Base-by-base conservation (phyloP, 176 grass and related monocot species). In the Ensete ventricosum region DNA sequence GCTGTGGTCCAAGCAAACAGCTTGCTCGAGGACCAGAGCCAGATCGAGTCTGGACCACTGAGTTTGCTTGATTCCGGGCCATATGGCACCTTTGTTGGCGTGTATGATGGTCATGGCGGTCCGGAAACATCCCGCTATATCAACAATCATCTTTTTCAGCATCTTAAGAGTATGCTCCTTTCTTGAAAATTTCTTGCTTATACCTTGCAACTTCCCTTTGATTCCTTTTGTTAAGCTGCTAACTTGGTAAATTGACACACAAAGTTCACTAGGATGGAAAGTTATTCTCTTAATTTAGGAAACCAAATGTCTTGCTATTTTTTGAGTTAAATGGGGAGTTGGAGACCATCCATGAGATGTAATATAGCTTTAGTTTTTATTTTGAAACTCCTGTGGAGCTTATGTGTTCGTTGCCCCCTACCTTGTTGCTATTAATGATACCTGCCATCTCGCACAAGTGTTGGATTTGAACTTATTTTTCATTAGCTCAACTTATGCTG, bases 1-100 rank as follows among this genome's bases (percentile, higher is more conserved):
- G 68, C 78, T 13, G 78, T 73, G 69, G 69, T 80, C 69, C 78
- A 80, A 73, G 78, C 78, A 49, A 80, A 80, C 69, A 80, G 58
- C 22, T 72, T 80, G 48, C 78, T 73, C n/a, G 78, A 80, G 57
- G 78, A 80, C 69, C 78, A 80, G 57, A 52, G 78, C 48, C 78
- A 80, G 69, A 53, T 80, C 11, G 78, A 80, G 50, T 80, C 78
- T 13, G 78, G 78, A 0, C 23, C 57, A 9, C 69, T 80, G 57
- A 80, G 78, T 58, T 80, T 8, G 14, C 27, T 72, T 12, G 78
- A 80, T 43, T 73, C 78, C 11, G 78, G 68, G 34, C 78, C 78
- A 0, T 73, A 64, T 65, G 78, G 78, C 20, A 80, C 78, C 48
- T 80, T 80, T 22, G 2, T 80, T 9, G 78, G 78, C 22, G 55